Conservation (phyloP, 495 filamentous ascomycete genomes). For the Podospora appendiculata region DNA sequence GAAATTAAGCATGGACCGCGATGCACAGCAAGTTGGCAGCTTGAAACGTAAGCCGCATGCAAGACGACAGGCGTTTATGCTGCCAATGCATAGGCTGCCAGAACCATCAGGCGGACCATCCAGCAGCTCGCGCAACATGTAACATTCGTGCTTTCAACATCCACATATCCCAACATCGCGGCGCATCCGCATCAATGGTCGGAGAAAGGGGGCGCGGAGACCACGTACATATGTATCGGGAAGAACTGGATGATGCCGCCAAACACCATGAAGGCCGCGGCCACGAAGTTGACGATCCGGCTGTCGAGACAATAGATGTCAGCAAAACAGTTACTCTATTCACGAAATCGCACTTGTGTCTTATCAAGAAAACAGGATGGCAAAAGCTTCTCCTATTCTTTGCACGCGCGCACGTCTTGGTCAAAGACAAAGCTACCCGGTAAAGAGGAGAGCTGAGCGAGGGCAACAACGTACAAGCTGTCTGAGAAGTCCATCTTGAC, state of each 20-base stretch:
- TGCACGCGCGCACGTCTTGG: too few species aligned
- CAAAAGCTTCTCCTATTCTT: background rate
- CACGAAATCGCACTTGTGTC: background rate
- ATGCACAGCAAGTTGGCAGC: too few species aligned
- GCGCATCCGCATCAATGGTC: background rate
- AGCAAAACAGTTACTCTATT: background rate
- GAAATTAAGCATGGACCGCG: too few species aligned
- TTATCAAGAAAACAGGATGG: background rate
- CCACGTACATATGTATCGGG: slow-evolving; percentile 45
- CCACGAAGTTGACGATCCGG: slow-evolving; percentile 87
- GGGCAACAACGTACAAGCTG: slow-evolving; percentile 13
- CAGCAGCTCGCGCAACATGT: too few species aligned
- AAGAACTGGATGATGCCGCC: slow-evolving; percentile 91
- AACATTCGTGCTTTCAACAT: background rate
- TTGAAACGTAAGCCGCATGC: too few species aligned
- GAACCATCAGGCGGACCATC: too few species aligned
- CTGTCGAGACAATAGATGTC: slow-evolving; percentile 30
- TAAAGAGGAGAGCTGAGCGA: too few species aligned
- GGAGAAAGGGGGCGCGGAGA: background rate
- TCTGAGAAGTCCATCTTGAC: slow-evolving; percentile 22
- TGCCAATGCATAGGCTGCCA: too few species aligned
- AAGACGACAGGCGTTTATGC: too few species aligned
- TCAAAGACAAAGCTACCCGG: too few species aligned
- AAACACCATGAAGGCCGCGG: slow-evolving; percentile 80
- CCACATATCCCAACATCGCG: background rate